phyloP scores from a whole-genome alignment of 805 yeast genomes.

The Candida awuae region DNA sequence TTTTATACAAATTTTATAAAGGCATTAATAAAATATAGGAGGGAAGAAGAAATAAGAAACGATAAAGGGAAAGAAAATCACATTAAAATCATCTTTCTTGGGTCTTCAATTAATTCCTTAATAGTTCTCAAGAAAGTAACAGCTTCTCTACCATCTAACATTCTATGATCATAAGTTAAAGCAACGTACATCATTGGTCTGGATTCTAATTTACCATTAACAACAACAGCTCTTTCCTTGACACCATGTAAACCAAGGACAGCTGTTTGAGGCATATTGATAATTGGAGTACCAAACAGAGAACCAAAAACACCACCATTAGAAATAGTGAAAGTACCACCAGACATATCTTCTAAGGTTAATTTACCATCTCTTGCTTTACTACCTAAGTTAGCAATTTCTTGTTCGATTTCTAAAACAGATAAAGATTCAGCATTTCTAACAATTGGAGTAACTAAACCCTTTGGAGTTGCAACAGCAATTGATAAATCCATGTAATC shows the following conservation, averaged over 20 bases:
- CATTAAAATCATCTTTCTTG: conserved; percentile 87
- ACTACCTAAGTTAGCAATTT: conserved; percentile 69
- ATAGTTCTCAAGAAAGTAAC: conserved; percentile 92
- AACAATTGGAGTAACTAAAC: conserved; percentile 94
- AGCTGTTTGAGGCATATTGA: conserved; percentile 97
- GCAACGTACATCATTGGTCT: conserved; percentile 99
- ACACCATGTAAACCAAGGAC: conserved; percentile 96
- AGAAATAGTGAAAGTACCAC: conserved; percentile 98
- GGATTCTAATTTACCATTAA: conserved; percentile 89
- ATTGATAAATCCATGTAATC: conserved; percentile 93
- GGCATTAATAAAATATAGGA: neutral
- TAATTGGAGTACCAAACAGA: conserved; percentile 95
- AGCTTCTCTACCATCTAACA: conserved; percentile 97
- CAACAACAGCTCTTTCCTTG: conserved; percentile 87
- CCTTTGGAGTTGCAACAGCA: conserved; percentile 99
- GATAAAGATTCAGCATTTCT: conserved; percentile 92
- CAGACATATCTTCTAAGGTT: conserved; percentile 96
- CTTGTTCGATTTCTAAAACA: conserved; percentile 83
- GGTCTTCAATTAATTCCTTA: conserved; percentile 96
- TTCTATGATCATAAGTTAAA: conserved; percentile 95
- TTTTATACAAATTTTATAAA: neutral
- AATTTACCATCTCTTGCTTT: conserved; percentile 97
- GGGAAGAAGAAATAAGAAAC: neutral
- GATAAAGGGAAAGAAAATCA: too few species aligned
- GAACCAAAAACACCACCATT: conserved; percentile 99